Base-by-base conservation (phyloP, 257 asterid species). In the Solanum lycopersicoides region DNA sequence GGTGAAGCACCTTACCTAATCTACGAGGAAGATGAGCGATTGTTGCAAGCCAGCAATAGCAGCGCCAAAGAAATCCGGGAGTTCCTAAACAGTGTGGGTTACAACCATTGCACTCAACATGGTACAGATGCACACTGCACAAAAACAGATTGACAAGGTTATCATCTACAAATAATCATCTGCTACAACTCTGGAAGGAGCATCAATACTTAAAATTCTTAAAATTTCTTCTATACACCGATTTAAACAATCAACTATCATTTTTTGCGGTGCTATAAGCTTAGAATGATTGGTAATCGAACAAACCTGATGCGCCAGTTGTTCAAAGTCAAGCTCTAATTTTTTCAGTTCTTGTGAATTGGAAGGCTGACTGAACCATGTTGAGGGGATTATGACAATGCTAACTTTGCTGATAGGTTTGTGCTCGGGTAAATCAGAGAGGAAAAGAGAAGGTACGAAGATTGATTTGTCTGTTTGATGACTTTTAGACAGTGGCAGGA, bases 71-170 rank as follows among this genome's bases (percentile, higher is more conserved):
- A 94, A 94, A 97, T 96, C 56, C 84, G 98, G 42, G 94, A 92
- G 47, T 97, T 96, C 85, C 98, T 97, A 42, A 92, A 53, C 42
- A 87, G 89, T 42, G 73, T 94, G 93, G 99, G 99, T 13, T 97
- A 97, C 89, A 87, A 75, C 86, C 90, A 94, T 7, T 97, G 99
- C 92, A 92, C 90, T 23, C 93, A 89, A 90, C 98, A 90, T 3
- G 97, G 98, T 18, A 95, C 99, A 2, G 99, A 97, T 88, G 99
- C 99, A 75, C 99, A 97, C 94, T 96, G 99, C 93, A 93, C 93
- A 39, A 97, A 97, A 92, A 91, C 94, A 68, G 91, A 91, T 84
- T 94, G 93, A 93, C 85, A 6, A 30, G 39, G 44, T 89, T 76
- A 77, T 56, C 63, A 86, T 41, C 14, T 20, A 59, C 25, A 74